Evolutionary conservation across 306 rosid species (phyloP).

Genomic region (Cucurbita moschata): DNA sequence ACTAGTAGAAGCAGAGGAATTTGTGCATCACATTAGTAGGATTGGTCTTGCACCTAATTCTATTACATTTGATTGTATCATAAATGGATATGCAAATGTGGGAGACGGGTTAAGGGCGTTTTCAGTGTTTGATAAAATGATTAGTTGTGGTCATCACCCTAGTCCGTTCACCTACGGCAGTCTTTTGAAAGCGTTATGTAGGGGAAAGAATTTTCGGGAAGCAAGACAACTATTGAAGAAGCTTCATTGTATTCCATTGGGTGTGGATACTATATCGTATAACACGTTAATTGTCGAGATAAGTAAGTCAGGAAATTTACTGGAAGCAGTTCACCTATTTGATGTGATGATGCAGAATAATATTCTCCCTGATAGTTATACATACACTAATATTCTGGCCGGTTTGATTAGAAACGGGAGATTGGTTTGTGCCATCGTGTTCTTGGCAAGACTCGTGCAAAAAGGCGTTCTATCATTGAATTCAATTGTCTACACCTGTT

Average conservation of each 20-base stretch:
- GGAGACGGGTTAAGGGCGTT: conserved; percentile 49
- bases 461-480: conserved; percentile 28
- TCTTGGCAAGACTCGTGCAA: conserved; percentile 31
- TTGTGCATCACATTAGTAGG: conserved; percentile 55
- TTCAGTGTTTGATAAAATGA: conserved; percentile 47
- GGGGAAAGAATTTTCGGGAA: conserved; percentile 40
- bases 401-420: conserved; percentile 47
- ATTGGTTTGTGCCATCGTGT: conserved; percentile 43
- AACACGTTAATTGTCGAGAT: conserved; percentile 40
- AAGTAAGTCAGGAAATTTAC: conserved; percentile 43
- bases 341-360: conserved; percentile 45
- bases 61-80: conserved; percentile 39
- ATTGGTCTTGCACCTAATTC: conserved; percentile 41
- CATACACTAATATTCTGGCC: conserved; percentile 44
- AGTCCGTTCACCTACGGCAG: conserved; percentile 50
- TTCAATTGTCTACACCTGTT: conserved; percentile 39
- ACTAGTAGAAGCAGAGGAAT: conserved; percentile 44
- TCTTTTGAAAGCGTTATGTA: conserved; percentile 52
- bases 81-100: conserved; percentile 40
- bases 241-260: conserved; percentile 34
- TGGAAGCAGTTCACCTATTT: conserved; percentile 34
- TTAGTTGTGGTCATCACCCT: conserved; percentile 37
- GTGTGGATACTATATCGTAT: conserved; percentile 39
- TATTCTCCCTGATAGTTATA: conserved; percentile 39
- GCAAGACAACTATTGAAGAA: conserved; percentile 30